phyloP scores from a whole-genome alignment of 768 basidiomycete species.

The Lentinus tigrinus region DNA sequence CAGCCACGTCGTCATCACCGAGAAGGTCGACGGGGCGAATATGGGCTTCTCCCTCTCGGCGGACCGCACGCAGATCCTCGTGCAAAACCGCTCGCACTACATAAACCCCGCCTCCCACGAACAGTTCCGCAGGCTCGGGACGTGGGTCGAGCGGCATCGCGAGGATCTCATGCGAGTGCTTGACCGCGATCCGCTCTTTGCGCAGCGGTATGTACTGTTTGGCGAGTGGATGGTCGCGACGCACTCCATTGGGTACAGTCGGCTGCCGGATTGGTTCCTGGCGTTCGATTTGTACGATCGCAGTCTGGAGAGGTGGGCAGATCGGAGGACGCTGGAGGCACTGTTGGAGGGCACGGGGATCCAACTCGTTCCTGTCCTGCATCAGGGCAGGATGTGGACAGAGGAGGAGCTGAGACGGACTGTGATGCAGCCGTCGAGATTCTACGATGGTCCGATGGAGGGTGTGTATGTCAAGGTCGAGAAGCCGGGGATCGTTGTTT shows the following conservation, averaged over 20 bases:
- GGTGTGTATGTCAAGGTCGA: conserved; percentile 62
- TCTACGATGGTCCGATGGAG: conserved; percentile 49
- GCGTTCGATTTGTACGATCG: conserved; percentile 64
- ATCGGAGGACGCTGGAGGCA: conserved; percentile 33
- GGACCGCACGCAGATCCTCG: conserved; percentile 43
- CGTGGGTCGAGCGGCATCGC: conserved; percentile 52
- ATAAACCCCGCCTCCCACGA: conserved; percentile 54
- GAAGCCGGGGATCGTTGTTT: conserved; percentile 35
- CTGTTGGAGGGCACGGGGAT: conserved; percentile 42
- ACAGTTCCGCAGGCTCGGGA: conserved; percentile 58
- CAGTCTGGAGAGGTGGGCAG: conserved; percentile 38
- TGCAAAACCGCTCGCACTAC: conserved; percentile 65
- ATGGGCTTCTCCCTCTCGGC: conserved; percentile 60
- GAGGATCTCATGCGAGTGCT: conserved; percentile 43
- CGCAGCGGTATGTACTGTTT: conserved; percentile 57
- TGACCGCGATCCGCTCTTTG: conserved; percentile 44
- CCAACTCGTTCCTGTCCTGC: conserved; percentile 41
- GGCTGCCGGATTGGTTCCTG: conserved; percentile 54
- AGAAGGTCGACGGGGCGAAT: conserved; percentile 68
- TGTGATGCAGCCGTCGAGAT: conserved; percentile 45
- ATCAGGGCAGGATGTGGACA: conserved; percentile 41
- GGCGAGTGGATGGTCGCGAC: conserved; percentile 67
- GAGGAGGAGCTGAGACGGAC: conserved; percentile 41
- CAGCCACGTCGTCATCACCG: conserved; percentile 48
- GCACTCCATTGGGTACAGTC: conserved; percentile 57